phyloP scores from a whole-genome alignment of 2,329 filamentous ascomycete species.

The Zasmidium cellare region DNA sequence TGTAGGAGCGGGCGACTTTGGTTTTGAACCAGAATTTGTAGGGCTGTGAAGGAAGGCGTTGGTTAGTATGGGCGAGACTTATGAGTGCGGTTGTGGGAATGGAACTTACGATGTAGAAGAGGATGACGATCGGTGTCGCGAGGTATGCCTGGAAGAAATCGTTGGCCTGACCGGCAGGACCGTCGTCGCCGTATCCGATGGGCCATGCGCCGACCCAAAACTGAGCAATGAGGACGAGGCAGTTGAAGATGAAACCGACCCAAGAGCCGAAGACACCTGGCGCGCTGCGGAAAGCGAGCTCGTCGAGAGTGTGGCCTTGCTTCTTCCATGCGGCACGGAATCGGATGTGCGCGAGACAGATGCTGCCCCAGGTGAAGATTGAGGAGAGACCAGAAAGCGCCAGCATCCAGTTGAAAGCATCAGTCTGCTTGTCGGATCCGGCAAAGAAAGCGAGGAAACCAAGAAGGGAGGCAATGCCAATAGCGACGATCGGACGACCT shows the following conservation, averaged over 20 bases:
- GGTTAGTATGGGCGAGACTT: not conserved
- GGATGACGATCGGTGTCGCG: constrained; percentile 35
- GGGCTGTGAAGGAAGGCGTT: constrained; percentile 4
- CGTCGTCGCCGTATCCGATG: constrained; percentile 42
- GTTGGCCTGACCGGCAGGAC: constrained; percentile 17
- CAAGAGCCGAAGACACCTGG: constrained; percentile 64
- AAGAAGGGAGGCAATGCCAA: constrained; percentile 64
- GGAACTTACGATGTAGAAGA: constrained; percentile 34
- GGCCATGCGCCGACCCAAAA: constrained; percentile 79
- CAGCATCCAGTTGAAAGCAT: constrained; percentile 77
- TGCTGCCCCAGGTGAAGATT: constrained; percentile 79
- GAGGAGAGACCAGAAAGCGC: constrained; percentile 71
- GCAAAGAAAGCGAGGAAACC: constrained; percentile 79
- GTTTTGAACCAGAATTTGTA: constrained; percentile 72
- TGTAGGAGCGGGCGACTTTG: constrained; percentile 60
- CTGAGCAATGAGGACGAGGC: constrained; percentile 73
- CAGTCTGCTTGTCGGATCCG: constrained; percentile 58
- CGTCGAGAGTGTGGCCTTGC: constrained; percentile 66
- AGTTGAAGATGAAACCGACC: constrained; percentile 59
- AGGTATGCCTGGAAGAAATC: constrained; percentile 35
- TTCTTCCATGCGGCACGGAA: constrained; percentile 76
- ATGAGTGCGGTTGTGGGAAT: constrained; percentile 27
- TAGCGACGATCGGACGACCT: constrained; percentile 77
- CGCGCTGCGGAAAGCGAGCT: constrained; percentile 60
- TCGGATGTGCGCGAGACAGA: constrained; percentile 88